These are phyloP conservation scores for Botrytis squamosa DNA, from an alignment of 2,329 filamentous ascomycete species.

Conservation along the genomic window DNA sequence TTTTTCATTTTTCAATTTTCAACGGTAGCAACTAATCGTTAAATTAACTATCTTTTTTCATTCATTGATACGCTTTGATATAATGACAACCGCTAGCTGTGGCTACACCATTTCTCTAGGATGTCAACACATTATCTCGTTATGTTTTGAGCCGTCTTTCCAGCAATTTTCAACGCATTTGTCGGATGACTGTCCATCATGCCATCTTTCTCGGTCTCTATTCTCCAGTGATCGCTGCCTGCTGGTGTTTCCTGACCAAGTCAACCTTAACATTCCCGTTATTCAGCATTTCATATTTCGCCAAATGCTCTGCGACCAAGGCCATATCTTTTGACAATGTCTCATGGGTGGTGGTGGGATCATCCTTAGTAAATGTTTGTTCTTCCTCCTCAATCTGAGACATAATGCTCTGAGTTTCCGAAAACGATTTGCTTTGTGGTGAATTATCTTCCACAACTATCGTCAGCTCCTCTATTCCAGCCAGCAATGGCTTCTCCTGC, in stretches of 20 bases:
- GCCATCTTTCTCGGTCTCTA: neutral
- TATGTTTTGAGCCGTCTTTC: neutral
- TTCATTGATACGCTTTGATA: neutral
- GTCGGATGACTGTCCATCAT: neutral
- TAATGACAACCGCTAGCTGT: neutral
- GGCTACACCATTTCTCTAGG: neutral
- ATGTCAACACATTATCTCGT: neutral
- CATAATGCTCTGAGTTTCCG: neutral
- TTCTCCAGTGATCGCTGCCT: neutral
- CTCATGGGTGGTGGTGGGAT: neutral
- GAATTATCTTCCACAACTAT: neutral
- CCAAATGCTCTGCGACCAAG: neutral
- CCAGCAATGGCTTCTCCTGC: constrained; percentile 12
- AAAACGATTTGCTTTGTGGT: too few species aligned
- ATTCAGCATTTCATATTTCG: neutral
- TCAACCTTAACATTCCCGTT: neutral
- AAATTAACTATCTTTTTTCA: neutral
- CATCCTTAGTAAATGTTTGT: neutral
- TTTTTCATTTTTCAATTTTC: neutral
- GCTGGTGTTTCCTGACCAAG: neutral
- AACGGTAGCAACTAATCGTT: neutral
- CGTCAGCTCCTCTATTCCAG: constrained; percentile 1
- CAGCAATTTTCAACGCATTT: too few species aligned
- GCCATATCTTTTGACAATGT: too few species aligned
- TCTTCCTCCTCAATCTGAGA: neutral